phyloP scores from a whole-genome alignment of 2,329 filamentous ascomycete species.

The Phoma herbarum region DNA sequence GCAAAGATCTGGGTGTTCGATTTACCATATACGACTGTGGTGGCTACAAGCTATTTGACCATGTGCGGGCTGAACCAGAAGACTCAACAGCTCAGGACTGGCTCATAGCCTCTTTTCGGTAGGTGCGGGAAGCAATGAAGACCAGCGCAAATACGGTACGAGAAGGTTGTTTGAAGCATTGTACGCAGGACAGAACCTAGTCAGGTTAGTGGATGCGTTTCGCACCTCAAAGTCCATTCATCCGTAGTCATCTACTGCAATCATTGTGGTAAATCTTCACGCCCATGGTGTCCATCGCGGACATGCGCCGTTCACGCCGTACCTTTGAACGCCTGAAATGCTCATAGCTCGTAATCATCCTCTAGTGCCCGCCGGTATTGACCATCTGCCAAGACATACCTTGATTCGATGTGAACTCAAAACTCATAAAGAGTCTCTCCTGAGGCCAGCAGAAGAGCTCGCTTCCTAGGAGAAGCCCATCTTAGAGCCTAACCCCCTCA shows the following conservation, averaged over 20 bases:
- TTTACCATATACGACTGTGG: neutral
- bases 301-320: conserved; percentile 17
- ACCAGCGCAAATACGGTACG: too few relatives aligned
- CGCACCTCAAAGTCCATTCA: neutral
- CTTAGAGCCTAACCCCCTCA: conserved; percentile 42
- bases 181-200: neutral
- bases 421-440: conserved; percentile 1
- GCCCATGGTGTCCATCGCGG: conserved; percentile 3
- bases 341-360: conserved; percentile 2
- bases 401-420: too few relatives aligned
- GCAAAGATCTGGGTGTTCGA: neutral
- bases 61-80: neutral
- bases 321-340: conserved; percentile 20
- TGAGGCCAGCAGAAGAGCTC: neutral
- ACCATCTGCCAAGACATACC: neutral
- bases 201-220: too few relatives aligned
- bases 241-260: neutral
- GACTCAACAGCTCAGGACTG: neutral
- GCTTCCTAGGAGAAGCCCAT: conserved; percentile 39
- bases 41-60: neutral
- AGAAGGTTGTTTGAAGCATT: neutral
- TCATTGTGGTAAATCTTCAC: neutral
- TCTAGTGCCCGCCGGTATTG: neutral
- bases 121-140: neutral
- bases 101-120: neutral